Evolutionary conservation across 306 rosid species (phyloP), one percentile per base, ranked within the genome.

Genomic region (Prunus salicina): DNA sequence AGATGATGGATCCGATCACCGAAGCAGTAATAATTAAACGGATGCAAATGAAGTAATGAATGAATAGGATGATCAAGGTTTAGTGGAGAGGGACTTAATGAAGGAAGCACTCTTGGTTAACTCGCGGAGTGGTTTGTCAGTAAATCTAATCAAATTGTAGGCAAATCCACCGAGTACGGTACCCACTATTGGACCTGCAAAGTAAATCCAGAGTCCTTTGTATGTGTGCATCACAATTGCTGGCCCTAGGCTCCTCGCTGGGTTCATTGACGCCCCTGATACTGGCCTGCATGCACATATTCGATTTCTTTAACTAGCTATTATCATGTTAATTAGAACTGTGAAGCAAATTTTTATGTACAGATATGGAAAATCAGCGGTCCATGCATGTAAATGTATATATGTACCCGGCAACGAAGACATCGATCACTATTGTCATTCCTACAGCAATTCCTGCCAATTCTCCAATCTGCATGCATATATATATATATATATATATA

Each of bases 191-290:
- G 94, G 94, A 25, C 91, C 92, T 12, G 66, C 50, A 0, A 86
- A 3, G 20, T 89, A 89, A 65, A 87, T 6, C 94, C 92, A 89
- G 0, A 87, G 25, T 46, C 94, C 91, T 0, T 47, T 13, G 51
- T 83, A 88, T 3, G 22, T 16, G 11, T 50, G 69, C 93, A 77
- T 79, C 63, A 88, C 73, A 47, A 92, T 3, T 1, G 97, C 93
- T 0, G 96, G 97, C 57, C 96, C 96, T 57, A 90, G 34, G 70
- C 88, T 92, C 83, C 97, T 81, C 0, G 93, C 90, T 45, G 97
- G 97, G 80, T 92, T 88, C 97, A 92, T 87, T 0, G 93, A 92
- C 1, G 83, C 97, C 67, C 96, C 97, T 22, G 88, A 82, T 18
- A 92, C 69, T 0, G 88, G 90, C 69, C 97, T 82, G 67, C 18